Evolutionary conservation across 2,329 filamentous ascomycete genomes (phyloP), one percentile per base, ranked within the genome.

Genomic region (Apiospora hydei): DNA sequence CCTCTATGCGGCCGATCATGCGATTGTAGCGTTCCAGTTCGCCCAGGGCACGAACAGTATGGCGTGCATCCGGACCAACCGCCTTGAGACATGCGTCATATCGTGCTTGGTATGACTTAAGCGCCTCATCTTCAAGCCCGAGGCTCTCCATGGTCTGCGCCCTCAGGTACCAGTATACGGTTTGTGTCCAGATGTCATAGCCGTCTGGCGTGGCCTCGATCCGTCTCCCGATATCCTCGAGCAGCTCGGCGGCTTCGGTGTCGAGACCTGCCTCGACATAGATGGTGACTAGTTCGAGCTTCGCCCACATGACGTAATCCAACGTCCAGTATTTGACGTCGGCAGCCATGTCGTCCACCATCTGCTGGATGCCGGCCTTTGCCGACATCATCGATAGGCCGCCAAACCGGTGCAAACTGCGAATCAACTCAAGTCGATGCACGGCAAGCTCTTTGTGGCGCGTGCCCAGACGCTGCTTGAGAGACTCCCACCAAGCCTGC

Each of bases 311-410:
- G 34, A 69, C 26, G 47, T 61, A 71, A n/a, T 71, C 70, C n/a
- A 71, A 34, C 6, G 64, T 69, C 70, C 70, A 71, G 66, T 71
- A 71, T 34, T 66, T 57, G 64, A 69, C 51, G 53, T 71, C 70
- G n/a, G 70, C 64, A n/a, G 49, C n/a, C 66, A 71, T 71, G 49
- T 57, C 44, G 51, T 69, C 34, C 24, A 69, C 64, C 13, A 69
- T 46, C 30, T 43, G 38, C 26, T 61, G 24, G 30, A 71, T 71
- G 34, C 47, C 24, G 0, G 16, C 49, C 64, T 44, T 41, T 13
- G 70, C 70, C 21, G 64, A 46, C 46, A 67, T 26, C 30, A 57
- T 44, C 38, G 46, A 14, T 16, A 71, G 44, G 4, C 41, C 44
- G n/a, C 66, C 47, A 34, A 71, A 69, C 16, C 64, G 44, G 41